These are phyloP conservation scores for Butyriboletus loyo DNA, from an alignment of 768 basidiomycete genomes.

Conservation along the genomic window DNA sequence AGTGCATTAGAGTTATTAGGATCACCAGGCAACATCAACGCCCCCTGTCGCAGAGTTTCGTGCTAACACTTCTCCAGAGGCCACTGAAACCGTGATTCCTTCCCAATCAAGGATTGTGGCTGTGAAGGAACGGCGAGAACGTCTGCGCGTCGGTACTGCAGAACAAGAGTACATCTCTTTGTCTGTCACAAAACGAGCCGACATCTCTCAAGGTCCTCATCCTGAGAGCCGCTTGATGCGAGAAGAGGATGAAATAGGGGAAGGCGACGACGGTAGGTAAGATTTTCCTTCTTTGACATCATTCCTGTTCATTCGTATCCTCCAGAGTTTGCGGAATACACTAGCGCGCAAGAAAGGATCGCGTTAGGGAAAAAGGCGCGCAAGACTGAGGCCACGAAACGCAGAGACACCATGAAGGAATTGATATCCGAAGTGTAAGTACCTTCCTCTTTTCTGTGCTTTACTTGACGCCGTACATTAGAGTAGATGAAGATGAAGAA, in stretches of 20 bases:
- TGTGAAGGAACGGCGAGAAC: slow-evolving; percentile 75
- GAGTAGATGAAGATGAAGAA: slow-evolving; percentile 83
- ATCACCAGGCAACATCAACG: slow-evolving; percentile 26
- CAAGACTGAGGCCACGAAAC: slow-evolving; percentile 65
- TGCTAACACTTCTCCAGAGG: slow-evolving; percentile 25
- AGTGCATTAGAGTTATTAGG: slow-evolving; percentile 33
- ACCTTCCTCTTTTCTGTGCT: background rate
- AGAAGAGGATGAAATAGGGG: slow-evolving; percentile 86
- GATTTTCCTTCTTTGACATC: background rate
- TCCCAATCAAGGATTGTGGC: slow-evolving; percentile 67
- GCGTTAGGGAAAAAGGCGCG: slow-evolving; percentile 80
- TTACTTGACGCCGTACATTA: slow-evolving; percentile 24
- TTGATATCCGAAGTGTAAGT: slow-evolving; percentile 80
- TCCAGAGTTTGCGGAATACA: slow-evolving; percentile 82
- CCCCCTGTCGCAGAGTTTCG: background rate
- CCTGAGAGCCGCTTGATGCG: slow-evolving; percentile 78
- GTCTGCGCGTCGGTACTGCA: slow-evolving; percentile 50
- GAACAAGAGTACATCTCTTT: slow-evolving; percentile 78
- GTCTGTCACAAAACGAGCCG: slow-evolving; percentile 55
- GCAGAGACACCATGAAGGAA: slow-evolving; percentile 69
- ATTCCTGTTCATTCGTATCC: slow-evolving; percentile 7
- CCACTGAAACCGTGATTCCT: slow-evolving; percentile 52
- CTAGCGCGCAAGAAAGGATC: slow-evolving; percentile 82
- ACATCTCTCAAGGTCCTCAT: slow-evolving; percentile 68
- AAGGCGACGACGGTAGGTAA: slow-evolving; percentile 78